Conservation (phyloP, 2,329 filamentous ascomycete genomes). For the Curvularia sp. region DNA sequence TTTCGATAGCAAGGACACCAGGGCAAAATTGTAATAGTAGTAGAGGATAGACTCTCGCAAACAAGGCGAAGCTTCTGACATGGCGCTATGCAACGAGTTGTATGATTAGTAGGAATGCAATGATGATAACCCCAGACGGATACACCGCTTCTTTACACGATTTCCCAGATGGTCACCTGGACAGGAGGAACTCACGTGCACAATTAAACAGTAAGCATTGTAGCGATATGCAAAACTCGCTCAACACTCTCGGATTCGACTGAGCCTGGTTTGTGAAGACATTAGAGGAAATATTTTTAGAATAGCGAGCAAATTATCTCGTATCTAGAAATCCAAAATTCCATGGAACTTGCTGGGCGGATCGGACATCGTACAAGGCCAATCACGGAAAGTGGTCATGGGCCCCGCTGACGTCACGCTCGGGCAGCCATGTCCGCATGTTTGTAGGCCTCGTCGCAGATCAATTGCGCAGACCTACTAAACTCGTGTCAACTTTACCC, state of each 20-base stretch:
- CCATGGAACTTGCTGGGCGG: not conserved
- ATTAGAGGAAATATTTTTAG: not conserved
- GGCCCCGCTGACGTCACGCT: slow-evolving; percentile 28
- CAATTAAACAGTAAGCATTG: not conserved
- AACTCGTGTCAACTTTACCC: slow-evolving; percentile 10
- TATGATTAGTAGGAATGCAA: not conserved
- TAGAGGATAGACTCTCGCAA: not conserved
- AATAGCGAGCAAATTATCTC: not conserved
- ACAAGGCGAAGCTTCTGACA: not conserved
- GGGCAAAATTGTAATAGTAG: not conserved
- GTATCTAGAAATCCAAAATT: not conserved
- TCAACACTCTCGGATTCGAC: not conserved
- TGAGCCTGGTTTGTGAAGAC: not conserved
- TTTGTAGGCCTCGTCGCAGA: slow-evolving; percentile 7
- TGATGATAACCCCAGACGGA: not conserved
- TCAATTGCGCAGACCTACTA: slow-evolving; percentile 12
- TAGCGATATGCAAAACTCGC: not conserved
- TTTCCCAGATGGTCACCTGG: not conserved
- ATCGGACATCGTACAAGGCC: not conserved
- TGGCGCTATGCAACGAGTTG: not conserved
- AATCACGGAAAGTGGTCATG: slow-evolving; percentile 1
- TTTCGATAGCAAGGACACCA: not conserved
- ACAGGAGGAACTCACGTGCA: not conserved
- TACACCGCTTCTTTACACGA: not conserved
- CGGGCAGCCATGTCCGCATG: slow-evolving; percentile 12